phyloP scores from a whole-genome alignment of 768 basidiomycete genomes.

The Plicaturopsis crispa region DNA sequence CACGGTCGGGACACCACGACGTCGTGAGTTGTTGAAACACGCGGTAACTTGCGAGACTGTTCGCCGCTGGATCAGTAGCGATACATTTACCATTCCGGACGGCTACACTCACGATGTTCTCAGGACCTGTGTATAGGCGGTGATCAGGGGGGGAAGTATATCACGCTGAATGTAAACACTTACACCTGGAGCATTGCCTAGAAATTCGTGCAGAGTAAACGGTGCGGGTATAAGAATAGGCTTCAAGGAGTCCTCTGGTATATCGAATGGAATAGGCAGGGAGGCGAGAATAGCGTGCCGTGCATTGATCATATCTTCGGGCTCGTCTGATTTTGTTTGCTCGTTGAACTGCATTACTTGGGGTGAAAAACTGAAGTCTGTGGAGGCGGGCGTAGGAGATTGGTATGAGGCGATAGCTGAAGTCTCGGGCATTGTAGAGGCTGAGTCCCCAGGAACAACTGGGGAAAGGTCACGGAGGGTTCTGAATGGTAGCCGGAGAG shows the following conservation, averaged over 20 bases:
- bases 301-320: conserved; percentile 38
- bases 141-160: not conserved
- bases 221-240: conserved; percentile 63
- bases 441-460: not conserved
- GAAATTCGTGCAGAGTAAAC: conserved; percentile 63
- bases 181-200: conserved; percentile 52
- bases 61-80: too few species aligned
- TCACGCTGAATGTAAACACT: conserved; percentile 13
- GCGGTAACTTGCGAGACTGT: conserved; percentile 59
- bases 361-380: not conserved
- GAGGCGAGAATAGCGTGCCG: conserved; percentile 48
- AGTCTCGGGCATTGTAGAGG: too few species aligned
- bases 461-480: not conserved
- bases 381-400: not conserved
- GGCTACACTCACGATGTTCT: conserved; percentile 42
- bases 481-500: not conserved
- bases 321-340: conserved; percentile 4
- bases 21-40: conserved; percentile 63
- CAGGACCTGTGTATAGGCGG: conserved; percentile 40
- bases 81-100: too few species aligned
- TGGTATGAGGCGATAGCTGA: not conserved
- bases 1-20: conserved; percentile 73
- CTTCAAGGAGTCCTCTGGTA: conserved; percentile 58
- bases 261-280: conserved; percentile 56
- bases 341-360: not conserved